These are phyloP conservation scores for Naumovozyma baii DNA, from an alignment of 805 yeast species.

Conservation along the genomic window DNA sequence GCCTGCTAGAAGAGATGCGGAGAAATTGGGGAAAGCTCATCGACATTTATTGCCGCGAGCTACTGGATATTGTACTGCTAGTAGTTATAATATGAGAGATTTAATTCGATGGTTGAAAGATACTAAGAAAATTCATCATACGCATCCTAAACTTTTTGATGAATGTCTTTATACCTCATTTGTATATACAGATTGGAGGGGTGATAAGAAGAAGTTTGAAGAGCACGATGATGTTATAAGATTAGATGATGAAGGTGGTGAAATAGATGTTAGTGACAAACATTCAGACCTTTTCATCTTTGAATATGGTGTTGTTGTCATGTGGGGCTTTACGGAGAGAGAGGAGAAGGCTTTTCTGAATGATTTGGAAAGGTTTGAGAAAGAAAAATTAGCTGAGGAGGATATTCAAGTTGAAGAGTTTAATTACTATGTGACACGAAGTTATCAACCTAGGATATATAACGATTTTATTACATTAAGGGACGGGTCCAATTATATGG, in stretches of 20 bases:
- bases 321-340: slow-evolving; percentile 87
- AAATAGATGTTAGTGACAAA: slow-evolving; percentile 73
- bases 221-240: slow-evolving; percentile 45
- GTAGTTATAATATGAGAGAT: slow-evolving; percentile 83
- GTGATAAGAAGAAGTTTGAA: slow-evolving; percentile 30
- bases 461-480: slow-evolving; percentile 90
- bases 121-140: slow-evolving; percentile 59
- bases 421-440: slow-evolving; percentile 85
- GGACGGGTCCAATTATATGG: slow-evolving; percentile 83
- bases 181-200: slow-evolving; percentile 68
- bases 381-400: slow-evolving; percentile 71
- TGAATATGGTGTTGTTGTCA: slow-evolving; percentile 92
- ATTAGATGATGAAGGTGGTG: slow-evolving; percentile 91
- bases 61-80: slow-evolving; percentile 93
- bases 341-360: slow-evolving; percentile 76
- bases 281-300: slow-evolving; percentile 76
- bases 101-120: slow-evolving; percentile 77
- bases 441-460: slow-evolving; percentile 90
- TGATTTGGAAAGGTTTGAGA: slow-evolving; percentile 84
- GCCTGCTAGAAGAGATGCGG: slow-evolving; percentile 90
- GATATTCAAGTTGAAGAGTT: slow-evolving; percentile 93
- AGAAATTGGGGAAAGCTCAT: slow-evolving; percentile 67
- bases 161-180: slow-evolving; percentile 93
- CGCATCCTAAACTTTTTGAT: slow-evolving; percentile 81
- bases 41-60: slow-evolving; percentile 83